Conservation (phyloP, 257 asterid genomes). For the Cinchona pubescens region DNA sequence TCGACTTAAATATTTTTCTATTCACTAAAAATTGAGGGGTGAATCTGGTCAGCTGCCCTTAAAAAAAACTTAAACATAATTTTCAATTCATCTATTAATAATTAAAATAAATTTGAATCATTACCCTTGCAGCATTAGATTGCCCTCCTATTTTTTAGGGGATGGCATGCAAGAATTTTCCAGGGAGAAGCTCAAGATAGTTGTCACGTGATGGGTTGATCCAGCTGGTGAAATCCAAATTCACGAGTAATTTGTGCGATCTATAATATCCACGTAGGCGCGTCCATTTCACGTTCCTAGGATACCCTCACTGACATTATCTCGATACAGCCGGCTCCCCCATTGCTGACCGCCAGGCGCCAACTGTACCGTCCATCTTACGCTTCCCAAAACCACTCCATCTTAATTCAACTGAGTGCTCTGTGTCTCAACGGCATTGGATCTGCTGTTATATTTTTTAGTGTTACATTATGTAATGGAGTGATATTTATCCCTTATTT, state of each 20-base stretch:
- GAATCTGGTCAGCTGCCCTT: no score
- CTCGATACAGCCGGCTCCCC: constrained; percentile 9
- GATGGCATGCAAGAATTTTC: not conserved
- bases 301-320: constrained; percentile 27
- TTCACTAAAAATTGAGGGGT: no score
- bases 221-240: constrained; percentile 28
- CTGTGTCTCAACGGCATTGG: no score
- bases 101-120: no score
- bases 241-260: constrained; percentile 35
- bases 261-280: not conserved
- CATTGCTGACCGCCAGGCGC: constrained; percentile 10
- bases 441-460: no score
- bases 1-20: no score
- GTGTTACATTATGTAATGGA: no score
- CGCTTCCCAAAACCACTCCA: constrained; percentile 26
- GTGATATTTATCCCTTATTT: no score
- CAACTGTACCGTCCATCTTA: constrained; percentile 18
- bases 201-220: constrained; percentile 24
- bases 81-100: no score
- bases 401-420: not conserved
- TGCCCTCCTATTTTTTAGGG: no score
- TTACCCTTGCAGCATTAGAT: no score
- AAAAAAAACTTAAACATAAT: no score
- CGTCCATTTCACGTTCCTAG: constrained; percentile 6
- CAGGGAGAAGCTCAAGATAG: constrained; percentile 11